Conservation (phyloP, 2,329 filamentous ascomycete genomes). For the Phyllosticta citrichinensis region DNA sequence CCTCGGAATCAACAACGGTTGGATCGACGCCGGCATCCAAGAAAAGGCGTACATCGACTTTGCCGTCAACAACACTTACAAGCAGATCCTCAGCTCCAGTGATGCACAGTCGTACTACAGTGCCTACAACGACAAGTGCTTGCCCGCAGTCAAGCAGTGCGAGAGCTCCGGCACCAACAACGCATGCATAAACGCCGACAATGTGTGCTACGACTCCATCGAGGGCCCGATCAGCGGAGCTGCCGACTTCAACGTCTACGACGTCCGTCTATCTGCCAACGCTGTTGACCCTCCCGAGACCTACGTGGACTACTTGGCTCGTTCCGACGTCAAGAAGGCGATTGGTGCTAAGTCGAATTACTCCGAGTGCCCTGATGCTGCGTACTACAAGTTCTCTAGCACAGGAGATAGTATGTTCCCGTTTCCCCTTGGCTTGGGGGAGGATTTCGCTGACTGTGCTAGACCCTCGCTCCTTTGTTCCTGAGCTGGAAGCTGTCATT, state of each 20-base stretch:
- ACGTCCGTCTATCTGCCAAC: slow-evolving; percentile 1
- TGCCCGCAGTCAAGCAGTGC: slow-evolving; percentile 7
- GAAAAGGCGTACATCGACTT: slow-evolving; percentile 11
- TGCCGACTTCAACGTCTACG: slow-evolving; percentile 10
- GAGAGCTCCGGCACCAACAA: slow-evolving; percentile 4
- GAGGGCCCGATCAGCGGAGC: slow-evolving; percentile 25
- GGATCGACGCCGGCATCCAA: slow-evolving; percentile 27
- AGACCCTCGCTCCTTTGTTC: slow-evolving; percentile 7
- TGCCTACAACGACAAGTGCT: slow-evolving; percentile 7
- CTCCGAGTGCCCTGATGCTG: slow-evolving; percentile 26
- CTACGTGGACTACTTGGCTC: slow-evolving; percentile 38
- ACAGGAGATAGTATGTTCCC: slow-evolving; percentile 2
- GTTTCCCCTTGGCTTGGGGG: background rate
- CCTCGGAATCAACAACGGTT: slow-evolving; percentile 27
- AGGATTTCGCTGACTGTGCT: background rate
- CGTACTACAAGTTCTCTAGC: slow-evolving; percentile 22
- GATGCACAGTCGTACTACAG: slow-evolving; percentile 4
- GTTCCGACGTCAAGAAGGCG: slow-evolving; percentile 42
- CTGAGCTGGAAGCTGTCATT: slow-evolving; percentile 4
- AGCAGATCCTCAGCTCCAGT: slow-evolving; percentile 3
- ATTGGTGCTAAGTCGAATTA: slow-evolving; percentile 15
- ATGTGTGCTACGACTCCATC: slow-evolving; percentile 34
- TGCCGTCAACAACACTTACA: slow-evolving; percentile 8
- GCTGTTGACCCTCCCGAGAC: slow-evolving; percentile 6
- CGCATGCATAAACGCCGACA: slow-evolving; percentile 16